Conservation (phyloP, 129 eudicot genomes). For the Flaveria sonorensis region DNA sequence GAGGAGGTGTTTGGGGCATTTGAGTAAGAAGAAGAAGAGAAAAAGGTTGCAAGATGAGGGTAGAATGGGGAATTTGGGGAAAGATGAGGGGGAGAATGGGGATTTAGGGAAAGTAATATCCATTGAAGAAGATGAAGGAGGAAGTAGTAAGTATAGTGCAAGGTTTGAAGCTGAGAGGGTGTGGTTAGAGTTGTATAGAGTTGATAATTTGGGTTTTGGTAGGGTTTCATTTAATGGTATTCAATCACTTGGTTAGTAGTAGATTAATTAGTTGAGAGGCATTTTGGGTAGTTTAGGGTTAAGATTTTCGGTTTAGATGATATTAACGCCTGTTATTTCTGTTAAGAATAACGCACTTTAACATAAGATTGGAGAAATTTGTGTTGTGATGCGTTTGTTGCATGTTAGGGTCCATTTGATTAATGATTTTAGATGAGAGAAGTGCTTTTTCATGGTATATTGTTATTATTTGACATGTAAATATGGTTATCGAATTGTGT, state of each 20-base stretch:
- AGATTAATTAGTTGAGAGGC: no score
- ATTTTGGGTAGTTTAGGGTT: background rate
- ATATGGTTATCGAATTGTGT: background rate
- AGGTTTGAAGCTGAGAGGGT: conserved; percentile 68
- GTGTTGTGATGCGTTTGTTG: no score
- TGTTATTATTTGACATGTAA: background rate
- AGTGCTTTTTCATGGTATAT: background rate
- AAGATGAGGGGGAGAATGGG: conserved; percentile 9
- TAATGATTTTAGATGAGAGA: background rate
- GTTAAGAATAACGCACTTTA: background rate
- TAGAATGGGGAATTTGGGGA: background rate
- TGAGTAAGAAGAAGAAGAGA: conserved; percentile 38
- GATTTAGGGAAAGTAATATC: conserved; percentile 22
- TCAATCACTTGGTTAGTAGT: conserved; percentile 40
- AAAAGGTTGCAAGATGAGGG: conserved; percentile 25
- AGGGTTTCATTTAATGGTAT: conserved; percentile 83
- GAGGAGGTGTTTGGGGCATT: conserved; percentile 42
- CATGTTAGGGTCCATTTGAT: no score
- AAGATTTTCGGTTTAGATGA: background rate
- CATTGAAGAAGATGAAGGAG: conserved; percentile 22
- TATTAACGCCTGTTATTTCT: background rate
- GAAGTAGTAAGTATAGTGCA: conserved; percentile 43
- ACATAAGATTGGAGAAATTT: background rate
- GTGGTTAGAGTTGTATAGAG: conserved; percentile 77
- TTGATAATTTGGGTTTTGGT: conserved; percentile 92